Conservation (phyloP, 2,329 filamentous ascomycete species). For the Penicillium occitanis region DNA sequence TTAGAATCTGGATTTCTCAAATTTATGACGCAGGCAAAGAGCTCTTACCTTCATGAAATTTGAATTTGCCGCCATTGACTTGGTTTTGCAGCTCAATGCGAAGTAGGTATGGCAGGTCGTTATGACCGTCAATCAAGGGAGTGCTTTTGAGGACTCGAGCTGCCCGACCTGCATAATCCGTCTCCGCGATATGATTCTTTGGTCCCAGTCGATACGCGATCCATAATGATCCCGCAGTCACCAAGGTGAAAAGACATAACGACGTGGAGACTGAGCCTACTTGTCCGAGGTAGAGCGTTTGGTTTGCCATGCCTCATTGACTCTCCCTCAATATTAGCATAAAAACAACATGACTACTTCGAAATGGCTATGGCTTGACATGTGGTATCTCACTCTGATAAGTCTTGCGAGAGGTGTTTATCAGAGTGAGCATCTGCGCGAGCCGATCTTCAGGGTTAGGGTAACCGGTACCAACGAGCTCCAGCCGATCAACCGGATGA, state of each 20-base stretch:
- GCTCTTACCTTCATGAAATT: conserved; percentile 14
- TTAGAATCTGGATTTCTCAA: neutral
- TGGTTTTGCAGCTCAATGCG: conserved; percentile 27
- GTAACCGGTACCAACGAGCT: neutral
- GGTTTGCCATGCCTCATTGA: conserved; percentile 10
- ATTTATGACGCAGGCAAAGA: neutral
- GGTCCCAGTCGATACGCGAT: conserved; percentile 16
- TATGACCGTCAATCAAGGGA: conserved; percentile 33
- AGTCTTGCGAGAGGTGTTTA: conserved; percentile 1
- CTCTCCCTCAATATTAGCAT: neutral
- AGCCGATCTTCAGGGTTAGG: conserved; percentile 12
- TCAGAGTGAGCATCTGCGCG: conserved; percentile 5
- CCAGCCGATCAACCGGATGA: conserved; percentile 10
- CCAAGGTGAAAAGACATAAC: conserved; percentile 12
- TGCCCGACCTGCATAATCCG: conserved; percentile 16
- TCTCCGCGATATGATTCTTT: conserved; percentile 8
- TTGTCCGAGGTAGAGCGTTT: conserved; percentile 12
- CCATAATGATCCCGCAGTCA: conserved; percentile 14
- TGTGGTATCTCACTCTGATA: conserved; percentile 3
- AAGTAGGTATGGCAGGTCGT: conserved; percentile 31
- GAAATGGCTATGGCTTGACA: conserved; percentile 1
- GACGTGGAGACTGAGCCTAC: conserved; percentile 9
- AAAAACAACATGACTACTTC: neutral
- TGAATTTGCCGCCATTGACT: conserved; percentile 25
- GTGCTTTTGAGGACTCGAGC: conserved; percentile 25